Evolutionary conservation across 805 yeast species (phyloP).

Genomic region (Candida berthetii): DNA sequence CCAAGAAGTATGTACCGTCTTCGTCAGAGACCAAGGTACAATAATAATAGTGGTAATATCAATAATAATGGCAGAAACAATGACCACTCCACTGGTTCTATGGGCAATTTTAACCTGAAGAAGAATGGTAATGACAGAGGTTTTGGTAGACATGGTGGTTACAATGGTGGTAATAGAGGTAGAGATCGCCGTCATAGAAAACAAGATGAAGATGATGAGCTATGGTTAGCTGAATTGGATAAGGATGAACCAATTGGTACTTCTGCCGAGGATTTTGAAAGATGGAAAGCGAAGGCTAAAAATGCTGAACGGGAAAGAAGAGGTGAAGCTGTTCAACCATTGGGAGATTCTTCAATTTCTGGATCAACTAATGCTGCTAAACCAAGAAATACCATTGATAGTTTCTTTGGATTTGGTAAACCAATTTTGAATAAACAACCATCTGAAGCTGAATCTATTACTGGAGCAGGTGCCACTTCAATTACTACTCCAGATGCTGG

Average conservation of each 20-base stretch:
- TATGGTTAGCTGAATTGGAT: conserved; percentile 14
- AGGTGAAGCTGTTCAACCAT: conserved; percentile 17
- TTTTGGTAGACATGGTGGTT: conserved; percentile 1
- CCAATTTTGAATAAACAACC: conserved; percentile 2
- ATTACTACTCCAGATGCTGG: conserved; percentile 7
- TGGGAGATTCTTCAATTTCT: conserved; percentile 1
- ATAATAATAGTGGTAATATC: conserved; percentile 1
- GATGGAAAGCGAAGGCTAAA: conserved; percentile 31
- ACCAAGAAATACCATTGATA: conserved; percentile 17
- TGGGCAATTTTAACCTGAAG: conserved; percentile 22
- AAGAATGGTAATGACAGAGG: conserved; percentile 5
- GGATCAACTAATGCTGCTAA: conserved; percentile 1
- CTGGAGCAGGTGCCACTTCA: conserved; percentile 2
- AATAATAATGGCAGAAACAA: conserved; percentile 8
- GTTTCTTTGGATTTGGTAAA: conserved; percentile 15
- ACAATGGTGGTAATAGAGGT: conserved; percentile 8
- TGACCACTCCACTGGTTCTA: conserved; percentile 16
- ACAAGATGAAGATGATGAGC: conserved; percentile 11
- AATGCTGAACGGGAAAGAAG: conserved; percentile 27
- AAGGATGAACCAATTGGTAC: conserved; percentile 8
- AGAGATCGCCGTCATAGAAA: conserved; percentile 9
- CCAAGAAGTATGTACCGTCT: conserved; percentile 14
- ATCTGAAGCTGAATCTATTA: background rate
- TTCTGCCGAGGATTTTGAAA: conserved; percentile 30
- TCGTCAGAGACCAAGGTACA: background rate